Evolutionary conservation across 257 asterid species (phyloP), one percentile per base, ranked within the genome.

Genomic region (Solanum infundibuliforme): DNA sequence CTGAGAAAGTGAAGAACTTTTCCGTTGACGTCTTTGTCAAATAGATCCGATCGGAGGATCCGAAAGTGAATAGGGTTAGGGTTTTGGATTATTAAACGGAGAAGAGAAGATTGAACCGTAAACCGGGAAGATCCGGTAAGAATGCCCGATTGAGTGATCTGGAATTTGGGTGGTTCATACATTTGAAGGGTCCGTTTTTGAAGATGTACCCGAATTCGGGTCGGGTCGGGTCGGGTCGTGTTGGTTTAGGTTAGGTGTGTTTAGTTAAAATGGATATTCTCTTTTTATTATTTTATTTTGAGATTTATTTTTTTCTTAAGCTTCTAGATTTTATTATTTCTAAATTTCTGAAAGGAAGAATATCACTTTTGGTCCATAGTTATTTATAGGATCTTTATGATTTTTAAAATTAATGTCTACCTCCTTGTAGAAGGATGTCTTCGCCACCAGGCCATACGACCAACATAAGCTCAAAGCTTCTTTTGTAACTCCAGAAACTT

Each of bases 1-100:
- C 94, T 89, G 91, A 48, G n/a, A 79, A 43, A 79, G 38, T 27
- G 13, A 25, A 12, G 91, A 71, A 79, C 72, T 31, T 86, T 87
- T 87, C 38, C 21, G 86, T 41, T 25, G 87, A 58, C 84, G 87
- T 25, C 23, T 75, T 84, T 0, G n/a, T 41, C 89, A 10, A 93
- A 35, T 88, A 83, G 88, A 84, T 89, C 95, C 94, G 94, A 91
- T 86, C 89, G 94, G 93, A 90, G 92, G 96, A 94, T 90, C 98
- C 98, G 98, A 90, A 48, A 87, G 62, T 16, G 66, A 16, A 89
- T 62, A 83, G 92, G 92, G 93, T 90, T 87, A 93, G 95, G 92
- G 93, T 90, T 86, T 65, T 90, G 96, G 97, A 89, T 72, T 43
- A 32, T 60, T 31, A 31, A 39, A 39, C 79, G 86, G 88, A 83